Base-by-base conservation (phyloP, 257 asterid species). In the Scutellaria barbata region DNA sequence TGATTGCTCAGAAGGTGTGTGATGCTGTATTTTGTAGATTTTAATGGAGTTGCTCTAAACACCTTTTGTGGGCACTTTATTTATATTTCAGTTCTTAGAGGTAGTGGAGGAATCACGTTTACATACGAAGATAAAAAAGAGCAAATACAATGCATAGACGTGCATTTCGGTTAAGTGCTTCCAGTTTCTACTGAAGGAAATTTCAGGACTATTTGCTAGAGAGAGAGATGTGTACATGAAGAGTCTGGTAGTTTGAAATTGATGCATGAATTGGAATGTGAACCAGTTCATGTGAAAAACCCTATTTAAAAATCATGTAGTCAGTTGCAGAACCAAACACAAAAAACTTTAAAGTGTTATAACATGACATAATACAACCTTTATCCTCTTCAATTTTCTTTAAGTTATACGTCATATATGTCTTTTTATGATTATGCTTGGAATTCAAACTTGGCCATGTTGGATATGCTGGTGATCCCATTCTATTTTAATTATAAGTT, bases 1-100 rank as follows among this genome's bases (percentile, higher is more conserved):
- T 87, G 95, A 89, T 90, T 66, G 95, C 85, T 64, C 79, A 89
- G 77, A 89, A 93, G 92, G 98, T 89, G 66, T 58, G 71, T 52
- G 18, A 67, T 40, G 17, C n/a, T 37, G 33, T 51, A 46, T 41
- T 57, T 40, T 18, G 1, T 64, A 16, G 46, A 39, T 63, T 46
- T 50, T 55, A 33, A 42, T 62, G 50, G 52, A 71, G 37, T 55
- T 69, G 64, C 51, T 60, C n/a, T 18, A 5, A 10, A 42, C 10
- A 43, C 54, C 68, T 67, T 67, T 55, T 18, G 3, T 13, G 43
- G 58, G 33, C 42, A 66, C 12, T 25, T 9, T 45, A 42, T 61
- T 13, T 42, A 12, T 48, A n/a, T 17, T 20, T 39, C 64, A 47
- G 22, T 2, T 17, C 17, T 63, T 51, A 59, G 46, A 51, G 35